Conservation (phyloP, 345 rosid species). For the Ricinus communis region DNA sequence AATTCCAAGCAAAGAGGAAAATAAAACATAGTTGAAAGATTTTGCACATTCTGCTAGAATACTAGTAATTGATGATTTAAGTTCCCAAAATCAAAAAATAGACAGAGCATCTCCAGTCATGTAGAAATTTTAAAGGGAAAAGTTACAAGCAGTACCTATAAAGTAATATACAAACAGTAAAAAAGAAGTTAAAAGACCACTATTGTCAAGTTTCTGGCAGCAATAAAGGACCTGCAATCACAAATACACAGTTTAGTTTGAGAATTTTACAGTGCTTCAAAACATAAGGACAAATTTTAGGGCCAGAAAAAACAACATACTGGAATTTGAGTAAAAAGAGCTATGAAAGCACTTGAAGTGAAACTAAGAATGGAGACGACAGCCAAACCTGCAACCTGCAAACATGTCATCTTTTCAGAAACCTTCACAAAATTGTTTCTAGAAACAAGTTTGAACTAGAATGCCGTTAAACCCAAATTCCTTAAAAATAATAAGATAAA, state of each 20-base stretch:
- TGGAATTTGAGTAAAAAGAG: constrained; percentile 51
- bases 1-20: no score
- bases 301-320: constrained; percentile 33
- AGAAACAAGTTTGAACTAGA: not conserved
- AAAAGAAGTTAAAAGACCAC: constrained; percentile 35
- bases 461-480: not conserved
- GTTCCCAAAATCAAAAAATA: not conserved
- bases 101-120: not conserved
- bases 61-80: not conserved
- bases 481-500: constrained; percentile 4
- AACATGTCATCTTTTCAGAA: constrained; percentile 7
- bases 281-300: constrained; percentile 7
- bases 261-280: not conserved
- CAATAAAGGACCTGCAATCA: constrained; percentile 53
- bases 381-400: constrained; percentile 68
- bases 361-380: constrained; percentile 55
- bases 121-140: constrained; percentile 10
- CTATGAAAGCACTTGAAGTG: constrained; percentile 49
- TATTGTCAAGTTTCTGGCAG: constrained; percentile 32
- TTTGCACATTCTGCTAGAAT: no score
- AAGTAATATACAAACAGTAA: constrained; percentile 51
- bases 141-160: constrained; percentile 45
- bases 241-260: constrained; percentile 5
- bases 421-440: not conserved
- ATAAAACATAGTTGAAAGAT: no score